Evolutionary conservation across 2,329 filamentous ascomycete genomes (phyloP).

Genomic region (Leptodontidium sp.): DNA sequence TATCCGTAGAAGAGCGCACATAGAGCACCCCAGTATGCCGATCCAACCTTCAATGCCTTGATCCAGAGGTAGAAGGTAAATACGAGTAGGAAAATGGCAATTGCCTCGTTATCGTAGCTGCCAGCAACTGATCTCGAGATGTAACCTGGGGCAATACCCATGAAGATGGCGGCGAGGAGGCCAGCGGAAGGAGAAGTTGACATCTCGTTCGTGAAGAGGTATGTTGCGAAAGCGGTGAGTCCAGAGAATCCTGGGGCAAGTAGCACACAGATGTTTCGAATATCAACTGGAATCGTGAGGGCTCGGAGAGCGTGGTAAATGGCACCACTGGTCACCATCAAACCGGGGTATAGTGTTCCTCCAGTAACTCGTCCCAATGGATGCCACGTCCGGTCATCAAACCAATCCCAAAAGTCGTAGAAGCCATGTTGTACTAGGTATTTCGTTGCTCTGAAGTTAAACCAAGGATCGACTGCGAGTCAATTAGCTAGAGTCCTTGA

Average conservation of each 20-base stretch:
- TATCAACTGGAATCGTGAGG: constrained; percentile 92
- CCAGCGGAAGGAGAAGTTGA: constrained; percentile 93
- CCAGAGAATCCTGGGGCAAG: constrained; percentile 95
- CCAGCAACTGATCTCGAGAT: constrained; percentile 97
- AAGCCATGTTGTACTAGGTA: constrained; percentile 97
- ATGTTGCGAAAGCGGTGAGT: constrained; percentile 89
- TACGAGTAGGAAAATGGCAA: constrained; percentile 97
- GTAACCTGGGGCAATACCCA: constrained; percentile 97
- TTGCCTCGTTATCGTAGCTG: constrained; percentile 99
- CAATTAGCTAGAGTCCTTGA: constrained; percentile 42
- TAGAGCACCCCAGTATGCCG: constrained; percentile 94
- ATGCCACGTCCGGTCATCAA: constrained; percentile 99
- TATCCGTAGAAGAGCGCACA: constrained; percentile 98
- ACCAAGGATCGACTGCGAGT: constrained; percentile 92
- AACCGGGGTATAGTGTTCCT: constrained; percentile 96
- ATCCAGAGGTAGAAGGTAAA: constrained; percentile 99
- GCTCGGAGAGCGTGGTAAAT: constrained; percentile 95
- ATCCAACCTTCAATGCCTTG: constrained; percentile 95
- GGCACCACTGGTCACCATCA: constrained; percentile 98
- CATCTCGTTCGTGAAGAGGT: constrained; percentile 97
- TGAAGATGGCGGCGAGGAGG: constrained; percentile 91
- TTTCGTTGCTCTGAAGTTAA: constrained; percentile 98
- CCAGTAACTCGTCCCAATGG: constrained; percentile 97
- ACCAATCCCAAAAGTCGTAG: constrained; percentile 99
- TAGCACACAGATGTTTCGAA: constrained; percentile 97